A percentile compares a stretch with the other conserved stretches of the same genome.
Evolutionary conservation across 805 yeast species (phyloP).

Genomic region (Naumovozyma dairenensis): DNA sequence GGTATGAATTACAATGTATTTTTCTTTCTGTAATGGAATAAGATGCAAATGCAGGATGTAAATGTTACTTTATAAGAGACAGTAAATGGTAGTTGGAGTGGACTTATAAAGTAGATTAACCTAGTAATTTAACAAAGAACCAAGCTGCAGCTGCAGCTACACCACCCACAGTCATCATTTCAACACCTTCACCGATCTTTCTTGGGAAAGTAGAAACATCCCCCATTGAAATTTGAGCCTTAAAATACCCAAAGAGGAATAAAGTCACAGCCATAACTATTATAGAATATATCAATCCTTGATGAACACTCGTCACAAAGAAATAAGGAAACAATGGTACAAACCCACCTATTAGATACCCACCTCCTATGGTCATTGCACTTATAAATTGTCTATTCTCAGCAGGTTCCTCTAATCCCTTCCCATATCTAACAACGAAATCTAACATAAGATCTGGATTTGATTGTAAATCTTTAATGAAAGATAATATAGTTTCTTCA

Average conservation of each 20-base stretch:
- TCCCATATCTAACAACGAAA: conserved; percentile 78
- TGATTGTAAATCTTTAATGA: conserved; percentile 69
- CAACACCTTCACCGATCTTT: conserved; percentile 69
- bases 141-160: conserved; percentile 96
- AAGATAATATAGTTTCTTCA: conserved; percentile 61
- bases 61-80: too few relatives aligned
- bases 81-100: too few relatives aligned
- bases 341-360: conserved; percentile 88
- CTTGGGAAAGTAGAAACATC: conserved; percentile 52
- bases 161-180: conserved; percentile 95
- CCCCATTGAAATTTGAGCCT: conserved; percentile 80
- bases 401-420: conserved; percentile 92
- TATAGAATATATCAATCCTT: conserved; percentile 67
- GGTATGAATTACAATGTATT: too few relatives aligned
- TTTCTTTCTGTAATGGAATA: too few relatives aligned
- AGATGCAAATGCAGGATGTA: too few relatives aligned
- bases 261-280: conserved; percentile 77
- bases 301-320: conserved; percentile 62
- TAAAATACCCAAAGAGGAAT: conserved; percentile 76
- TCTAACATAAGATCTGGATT: conserved; percentile 73
- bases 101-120: conserved; percentile 6
- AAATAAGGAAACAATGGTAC: conserved; percentile 88
- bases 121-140: conserved; percentile 77
- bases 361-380: conserved; percentile 81
- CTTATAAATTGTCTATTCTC: conserved; percentile 82